Evolutionary conservation across 176 grass and related monocot species (phyloP).

Genomic region (Cenchrus americanus): DNA sequence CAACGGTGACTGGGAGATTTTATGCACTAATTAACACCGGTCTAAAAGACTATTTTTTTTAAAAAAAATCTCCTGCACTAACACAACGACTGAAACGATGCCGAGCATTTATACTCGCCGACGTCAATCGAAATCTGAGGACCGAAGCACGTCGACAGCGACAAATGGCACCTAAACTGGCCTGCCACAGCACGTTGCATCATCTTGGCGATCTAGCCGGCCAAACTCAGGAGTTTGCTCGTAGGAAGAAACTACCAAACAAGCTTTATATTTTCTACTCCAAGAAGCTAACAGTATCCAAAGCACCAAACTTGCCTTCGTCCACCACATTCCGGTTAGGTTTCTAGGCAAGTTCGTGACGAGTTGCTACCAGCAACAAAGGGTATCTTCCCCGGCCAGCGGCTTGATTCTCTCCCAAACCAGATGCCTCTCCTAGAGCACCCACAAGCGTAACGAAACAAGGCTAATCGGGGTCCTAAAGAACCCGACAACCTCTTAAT

Average conservation of each 20-base stretch:
- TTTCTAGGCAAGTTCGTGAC: slow-evolving; percentile 15
- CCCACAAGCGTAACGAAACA: slow-evolving; percentile 32
- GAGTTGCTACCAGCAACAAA: neutral
- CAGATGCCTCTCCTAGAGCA: slow-evolving; percentile 11
- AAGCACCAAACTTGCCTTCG: neutral
- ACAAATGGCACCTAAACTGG: neutral
- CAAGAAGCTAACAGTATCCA: neutral
- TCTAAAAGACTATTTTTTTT: neutral
- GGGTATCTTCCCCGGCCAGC: neutral
- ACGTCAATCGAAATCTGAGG: neutral
- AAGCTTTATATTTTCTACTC: neutral
- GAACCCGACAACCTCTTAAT: slow-evolving; percentile 39
- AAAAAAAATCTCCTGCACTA: too few relatives aligned
- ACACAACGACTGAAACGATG: neutral
- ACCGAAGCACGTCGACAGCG: neutral
- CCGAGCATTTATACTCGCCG: neutral
- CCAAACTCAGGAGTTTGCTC: slow-evolving; percentile 11
- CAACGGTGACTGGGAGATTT: neutral
- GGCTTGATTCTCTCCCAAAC: slow-evolving; percentile 1
- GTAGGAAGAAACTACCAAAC: neutral
- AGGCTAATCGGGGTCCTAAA: slow-evolving; percentile 14
- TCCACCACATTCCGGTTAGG: neutral
- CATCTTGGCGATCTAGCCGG: slow-evolving; percentile 9
- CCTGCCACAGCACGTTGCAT: slow-evolving; percentile 6
- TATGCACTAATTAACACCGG: neutral